Percentiles rank a stretch among this genome's conserved stretches.
Conservation (phyloP, 2,329 filamentous ascomycete genomes). For the Aurifilum marmelostoma region DNA sequence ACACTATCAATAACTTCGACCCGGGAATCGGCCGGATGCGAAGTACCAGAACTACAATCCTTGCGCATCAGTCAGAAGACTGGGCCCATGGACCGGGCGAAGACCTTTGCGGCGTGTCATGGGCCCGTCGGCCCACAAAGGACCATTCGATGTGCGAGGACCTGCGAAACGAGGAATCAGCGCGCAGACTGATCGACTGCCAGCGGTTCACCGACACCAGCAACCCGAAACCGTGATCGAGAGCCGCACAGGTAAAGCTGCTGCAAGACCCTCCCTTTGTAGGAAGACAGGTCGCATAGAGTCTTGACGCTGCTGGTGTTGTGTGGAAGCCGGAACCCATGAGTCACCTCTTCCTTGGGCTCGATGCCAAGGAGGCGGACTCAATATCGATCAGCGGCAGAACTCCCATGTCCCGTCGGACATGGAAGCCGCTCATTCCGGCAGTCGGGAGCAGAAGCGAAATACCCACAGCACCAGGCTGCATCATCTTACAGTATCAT, state of each 20-base stretch:
- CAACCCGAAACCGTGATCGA: constrained; percentile 56
- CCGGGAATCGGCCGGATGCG: constrained; percentile 41
- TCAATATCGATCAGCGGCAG: constrained; percentile 25
- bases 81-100: constrained; percentile 29
- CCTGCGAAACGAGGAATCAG: constrained; percentile 44
- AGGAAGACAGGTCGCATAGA: constrained; percentile 70
- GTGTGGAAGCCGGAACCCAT: constrained; percentile 62
- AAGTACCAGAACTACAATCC: constrained; percentile 48
- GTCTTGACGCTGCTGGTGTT: constrained; percentile 66
- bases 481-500: too few species aligned
- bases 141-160: constrained; percentile 28
- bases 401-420: constrained; percentile 29
- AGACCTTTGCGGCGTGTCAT: constrained; percentile 14
- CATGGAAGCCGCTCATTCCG: constrained; percentile 22
- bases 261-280: constrained; percentile 61
- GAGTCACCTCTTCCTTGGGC: constrained; percentile 58
- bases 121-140: constrained; percentile 26
- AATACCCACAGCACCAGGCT: constrained; percentile 14
- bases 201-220: constrained; percentile 58
- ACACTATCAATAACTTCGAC: constrained; percentile 49
- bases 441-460: constrained; percentile 17
- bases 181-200: constrained; percentile 57
- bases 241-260: constrained; percentile 60
- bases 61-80: constrained; percentile 39
- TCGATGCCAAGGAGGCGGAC: constrained; percentile 35